phyloP scores from a whole-genome alignment of 2,329 filamentous ascomycete genomes.

The Diaporthe sp. region DNA sequence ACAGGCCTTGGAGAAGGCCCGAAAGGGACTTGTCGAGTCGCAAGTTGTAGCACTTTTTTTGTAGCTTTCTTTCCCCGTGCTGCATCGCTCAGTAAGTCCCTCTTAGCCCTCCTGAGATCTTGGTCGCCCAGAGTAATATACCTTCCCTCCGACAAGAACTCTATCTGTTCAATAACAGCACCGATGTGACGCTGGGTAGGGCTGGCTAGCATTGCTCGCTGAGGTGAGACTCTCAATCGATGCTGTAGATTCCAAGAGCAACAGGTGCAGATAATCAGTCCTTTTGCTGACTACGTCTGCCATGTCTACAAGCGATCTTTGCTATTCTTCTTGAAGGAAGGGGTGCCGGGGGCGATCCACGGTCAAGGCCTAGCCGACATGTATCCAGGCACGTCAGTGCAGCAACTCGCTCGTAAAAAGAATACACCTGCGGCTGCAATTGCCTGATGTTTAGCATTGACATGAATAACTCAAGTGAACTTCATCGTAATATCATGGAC shows the following conservation, averaged over 20 bases:
- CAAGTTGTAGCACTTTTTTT: background rate
- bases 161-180: background rate
- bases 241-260: background rate
- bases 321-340: background rate
- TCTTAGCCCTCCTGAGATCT: background rate
- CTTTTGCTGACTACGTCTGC: too few species aligned
- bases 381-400: background rate
- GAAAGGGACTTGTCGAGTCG: background rate
- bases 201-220: background rate
- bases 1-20: slow-evolving; percentile 9
- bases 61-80: background rate
- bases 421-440: background rate
- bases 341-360: too few species aligned
- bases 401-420: background rate
- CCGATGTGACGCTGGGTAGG: background rate
- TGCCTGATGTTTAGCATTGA: background rate
- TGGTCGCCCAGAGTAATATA: background rate
- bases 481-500: background rate
- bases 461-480: background rate
- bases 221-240: background rate
- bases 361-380: too few species aligned
- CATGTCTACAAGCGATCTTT: background rate
- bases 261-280: too few species aligned
- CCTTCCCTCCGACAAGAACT: background rate
- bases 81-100: background rate